A percentile compares a stretch with the other conserved stretches of the same genome.
These are phyloP conservation scores for Colletotrichum chlorophyti DNA, from an alignment of 2,329 filamentous ascomycete species.

Conservation along the genomic window DNA sequence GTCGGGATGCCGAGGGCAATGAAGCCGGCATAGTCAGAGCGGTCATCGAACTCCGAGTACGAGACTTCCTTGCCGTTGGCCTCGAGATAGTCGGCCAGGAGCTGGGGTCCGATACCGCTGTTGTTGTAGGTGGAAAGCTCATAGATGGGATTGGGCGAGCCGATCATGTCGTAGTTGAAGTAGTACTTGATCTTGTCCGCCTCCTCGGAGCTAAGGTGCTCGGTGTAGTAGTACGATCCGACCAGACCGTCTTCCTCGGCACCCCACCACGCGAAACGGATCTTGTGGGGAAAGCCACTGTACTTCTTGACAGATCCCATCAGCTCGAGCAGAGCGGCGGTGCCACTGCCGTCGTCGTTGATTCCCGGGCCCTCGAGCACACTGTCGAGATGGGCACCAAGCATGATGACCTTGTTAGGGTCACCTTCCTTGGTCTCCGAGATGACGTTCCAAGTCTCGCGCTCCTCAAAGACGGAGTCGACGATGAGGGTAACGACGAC, in stretches of 20 bases:
- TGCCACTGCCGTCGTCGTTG: slow-evolving; percentile 49
- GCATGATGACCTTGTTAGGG: slow-evolving; percentile 47
- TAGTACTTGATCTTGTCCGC: slow-evolving; percentile 67
- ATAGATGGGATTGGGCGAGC: slow-evolving; percentile 45
- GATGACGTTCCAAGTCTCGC: slow-evolving; percentile 48
- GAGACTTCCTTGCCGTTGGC: slow-evolving; percentile 39
- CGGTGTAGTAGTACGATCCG: slow-evolving; percentile 48
- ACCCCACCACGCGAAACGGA: slow-evolving; percentile 50
- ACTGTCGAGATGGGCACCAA: slow-evolving; percentile 49
- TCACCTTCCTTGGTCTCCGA: slow-evolving; percentile 50
- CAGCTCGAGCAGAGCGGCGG: slow-evolving; percentile 44
- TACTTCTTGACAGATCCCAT: slow-evolving; percentile 43
- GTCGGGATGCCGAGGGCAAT: slow-evolving; percentile 46
- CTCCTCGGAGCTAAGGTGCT: slow-evolving; percentile 42
- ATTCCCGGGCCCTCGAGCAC: slow-evolving; percentile 47
- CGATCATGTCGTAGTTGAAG: slow-evolving; percentile 77
- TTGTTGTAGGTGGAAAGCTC: slow-evolving; percentile 43
- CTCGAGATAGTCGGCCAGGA: slow-evolving; percentile 41
- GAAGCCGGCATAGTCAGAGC: slow-evolving; percentile 49
- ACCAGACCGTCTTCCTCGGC: slow-evolving; percentile 50
- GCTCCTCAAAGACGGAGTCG: slow-evolving; percentile 43
- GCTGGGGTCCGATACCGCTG: slow-evolving; percentile 42
- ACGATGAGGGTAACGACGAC: slow-evolving; percentile 43
- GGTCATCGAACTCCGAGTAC: slow-evolving; percentile 42
- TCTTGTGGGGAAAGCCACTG: slow-evolving; percentile 47